Conservation (phyloP, 2,329 filamentous ascomycete species). For the Aspergillus pseudoviridinutans region DNA sequence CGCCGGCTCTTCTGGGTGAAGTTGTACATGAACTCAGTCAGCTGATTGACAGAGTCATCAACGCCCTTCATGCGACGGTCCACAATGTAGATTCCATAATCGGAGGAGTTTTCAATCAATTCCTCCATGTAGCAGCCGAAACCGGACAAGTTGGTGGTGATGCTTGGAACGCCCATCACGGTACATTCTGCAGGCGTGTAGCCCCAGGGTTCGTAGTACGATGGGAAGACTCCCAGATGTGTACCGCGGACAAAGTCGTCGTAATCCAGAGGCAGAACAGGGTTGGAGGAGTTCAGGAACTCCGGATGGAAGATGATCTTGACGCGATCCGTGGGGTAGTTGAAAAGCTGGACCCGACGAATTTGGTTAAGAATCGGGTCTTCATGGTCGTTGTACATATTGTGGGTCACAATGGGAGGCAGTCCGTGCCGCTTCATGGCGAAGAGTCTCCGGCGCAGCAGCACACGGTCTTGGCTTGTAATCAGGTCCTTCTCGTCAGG, state of each 20-base stretch:
- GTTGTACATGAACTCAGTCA: conserved; percentile 88
- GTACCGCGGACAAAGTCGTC: conserved; percentile 98
- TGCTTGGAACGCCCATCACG: conserved; percentile 97
- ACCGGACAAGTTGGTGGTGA: conserved; percentile 95
- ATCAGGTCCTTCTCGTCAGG: conserved; percentile 97
- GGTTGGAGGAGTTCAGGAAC: conserved; percentile 93
- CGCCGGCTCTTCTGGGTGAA: conserved; percentile 90
- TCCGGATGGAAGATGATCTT: conserved; percentile 98
- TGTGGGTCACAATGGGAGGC: conserved; percentile 96
- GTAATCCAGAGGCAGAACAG: conserved; percentile 91
- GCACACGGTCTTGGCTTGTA: conserved; percentile 83
- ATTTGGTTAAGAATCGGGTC: conserved; percentile 96
- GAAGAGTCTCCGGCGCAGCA: conserved; percentile 85
- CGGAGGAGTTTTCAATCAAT: conserved; percentile 92
- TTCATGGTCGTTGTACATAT: conserved; percentile 92
- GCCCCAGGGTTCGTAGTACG: conserved; percentile 99
- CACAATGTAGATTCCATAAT: conserved; percentile 99
- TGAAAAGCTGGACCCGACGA: conserved; percentile 93
- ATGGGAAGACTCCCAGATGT: conserved; percentile 91
- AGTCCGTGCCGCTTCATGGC: conserved; percentile 91
- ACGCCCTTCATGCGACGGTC: conserved; percentile 93
- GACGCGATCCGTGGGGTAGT: conserved; percentile 89
- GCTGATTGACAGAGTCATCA: conserved; percentile 94
- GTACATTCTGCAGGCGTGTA: conserved; percentile 98
- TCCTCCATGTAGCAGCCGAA: conserved; percentile 99